Conservation (phyloP, 1,284 basidiomycete genomes). For the Ceratobasidium sp. region DNA sequence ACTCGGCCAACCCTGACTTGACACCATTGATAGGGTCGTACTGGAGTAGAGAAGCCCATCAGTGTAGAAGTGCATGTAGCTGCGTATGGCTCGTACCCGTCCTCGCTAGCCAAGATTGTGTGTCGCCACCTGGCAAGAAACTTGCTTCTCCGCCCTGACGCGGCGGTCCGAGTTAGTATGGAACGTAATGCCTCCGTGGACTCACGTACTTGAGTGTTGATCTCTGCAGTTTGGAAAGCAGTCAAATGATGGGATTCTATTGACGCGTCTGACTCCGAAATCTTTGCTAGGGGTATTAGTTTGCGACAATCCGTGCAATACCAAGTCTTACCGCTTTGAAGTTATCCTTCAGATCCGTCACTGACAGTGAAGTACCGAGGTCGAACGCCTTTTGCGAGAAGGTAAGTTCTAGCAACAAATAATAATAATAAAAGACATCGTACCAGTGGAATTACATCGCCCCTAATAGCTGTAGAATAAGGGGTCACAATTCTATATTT, state of each 20-base stretch:
- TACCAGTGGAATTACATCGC: constrained; percentile 36
- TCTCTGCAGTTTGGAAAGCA: background rate
- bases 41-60: background rate
- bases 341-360: constrained; percentile 7
- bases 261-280: no score
- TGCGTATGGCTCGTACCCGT: background rate
- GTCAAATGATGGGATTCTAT: no score
- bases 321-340: constrained; percentile 1
- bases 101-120: background rate
- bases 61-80: background rate
- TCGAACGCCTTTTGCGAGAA: constrained; percentile 14
- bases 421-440: background rate
- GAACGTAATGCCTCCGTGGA: no score
- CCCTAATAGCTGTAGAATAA: background rate
- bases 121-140: background rate
- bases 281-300: no score
- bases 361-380: constrained; percentile 13
- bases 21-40: constrained; percentile 14
- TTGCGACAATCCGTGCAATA: no score
- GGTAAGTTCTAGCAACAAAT: no score
- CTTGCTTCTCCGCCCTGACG: constrained; percentile 9
- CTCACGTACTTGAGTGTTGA: background rate
- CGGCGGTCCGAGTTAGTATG: background rate
- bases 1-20: constrained; percentile 33
- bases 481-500: background rate